These are phyloP conservation scores for Pleurotus tuber-regium DNA, from an alignment of 768 basidiomycete genomes.

Conservation along the genomic window DNA sequence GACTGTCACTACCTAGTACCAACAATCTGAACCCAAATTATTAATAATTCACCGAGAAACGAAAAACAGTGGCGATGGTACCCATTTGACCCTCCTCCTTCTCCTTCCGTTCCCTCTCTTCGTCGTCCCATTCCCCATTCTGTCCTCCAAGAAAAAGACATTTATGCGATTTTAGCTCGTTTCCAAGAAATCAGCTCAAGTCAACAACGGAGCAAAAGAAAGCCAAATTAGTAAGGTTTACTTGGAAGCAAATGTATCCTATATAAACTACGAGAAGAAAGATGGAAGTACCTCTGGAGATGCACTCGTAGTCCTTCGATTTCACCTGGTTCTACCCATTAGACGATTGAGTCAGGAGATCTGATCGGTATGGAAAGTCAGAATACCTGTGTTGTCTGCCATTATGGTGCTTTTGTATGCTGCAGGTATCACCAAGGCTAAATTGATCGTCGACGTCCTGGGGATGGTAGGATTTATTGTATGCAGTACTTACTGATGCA, in stretches of 20 bases:
- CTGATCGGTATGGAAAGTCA: no score
- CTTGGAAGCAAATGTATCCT: conserved; percentile 76
- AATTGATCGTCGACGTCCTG: not conserved
- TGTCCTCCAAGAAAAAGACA: conserved; percentile 46
- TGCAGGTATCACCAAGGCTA: conserved; percentile 86
- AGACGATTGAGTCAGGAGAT: no score
- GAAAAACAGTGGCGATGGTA: conserved; percentile 62
- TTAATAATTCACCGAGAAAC: conserved; percentile 41
- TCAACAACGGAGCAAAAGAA: no score
- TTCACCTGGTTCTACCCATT: conserved; percentile 9
- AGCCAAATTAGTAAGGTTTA: no score
- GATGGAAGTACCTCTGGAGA: conserved; percentile 81
- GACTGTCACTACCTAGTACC: conserved; percentile 72
- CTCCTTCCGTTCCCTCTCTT: conserved; percentile 29
- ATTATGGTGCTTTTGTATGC: conserved; percentile 66
- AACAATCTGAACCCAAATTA: conserved; percentile 27
- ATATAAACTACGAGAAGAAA: conserved; percentile 73
- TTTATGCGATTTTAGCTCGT: conserved; percentile 72
- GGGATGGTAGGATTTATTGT: no score
- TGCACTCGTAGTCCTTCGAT: conserved; percentile 41
- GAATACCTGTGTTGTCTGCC: no score
- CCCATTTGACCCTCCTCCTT: conserved; percentile 63
- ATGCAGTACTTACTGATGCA: conserved; percentile 66
- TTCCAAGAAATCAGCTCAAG: no score
- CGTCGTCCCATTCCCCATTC: not conserved